Evolutionary conservation across 257 asterid genomes (phyloP).

Genomic region (Galeopsis tetrahit): DNA sequence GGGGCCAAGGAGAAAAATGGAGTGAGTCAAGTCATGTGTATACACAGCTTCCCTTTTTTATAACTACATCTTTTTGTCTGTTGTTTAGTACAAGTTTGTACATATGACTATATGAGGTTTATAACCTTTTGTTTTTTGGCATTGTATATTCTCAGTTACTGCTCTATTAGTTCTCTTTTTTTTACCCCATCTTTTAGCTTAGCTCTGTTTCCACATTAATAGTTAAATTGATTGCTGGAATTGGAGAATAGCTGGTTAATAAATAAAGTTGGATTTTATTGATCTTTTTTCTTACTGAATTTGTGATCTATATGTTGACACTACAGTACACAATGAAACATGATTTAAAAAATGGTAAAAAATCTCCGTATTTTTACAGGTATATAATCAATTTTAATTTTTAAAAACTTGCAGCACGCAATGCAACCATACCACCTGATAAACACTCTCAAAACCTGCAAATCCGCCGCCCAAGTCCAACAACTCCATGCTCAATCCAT

Average conservation of each 20-base stretch:
- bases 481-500: constrained; percentile 79
- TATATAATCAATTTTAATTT: too few relatives aligned
- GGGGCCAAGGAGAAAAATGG: constrained; percentile 64
- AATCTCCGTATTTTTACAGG: too few relatives aligned
- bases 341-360: too few relatives aligned
- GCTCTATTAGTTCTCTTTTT: neutral
- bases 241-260: neutral
- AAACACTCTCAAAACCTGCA: constrained; percentile 52
- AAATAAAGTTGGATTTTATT: neutral
- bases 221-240: neutral
- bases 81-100: constrained; percentile 30
- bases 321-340: too few relatives aligned
- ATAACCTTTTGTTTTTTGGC: constrained; percentile 18
- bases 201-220: neutral
- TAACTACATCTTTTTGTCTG: neutral
- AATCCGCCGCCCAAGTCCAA: constrained; percentile 50
- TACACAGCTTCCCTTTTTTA: constrained; percentile 29
- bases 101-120: constrained; percentile 24
- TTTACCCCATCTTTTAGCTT: neutral
- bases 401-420: neutral
- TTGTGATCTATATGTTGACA: too few relatives aligned
- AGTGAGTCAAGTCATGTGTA: constrained; percentile 26
- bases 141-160: constrained; percentile 35
- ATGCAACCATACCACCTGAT: constrained; percentile 47
- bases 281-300: neutral